Conservation (phyloP, 2,329 filamentous ascomycete genomes). For the Fusarium abutilonis region DNA sequence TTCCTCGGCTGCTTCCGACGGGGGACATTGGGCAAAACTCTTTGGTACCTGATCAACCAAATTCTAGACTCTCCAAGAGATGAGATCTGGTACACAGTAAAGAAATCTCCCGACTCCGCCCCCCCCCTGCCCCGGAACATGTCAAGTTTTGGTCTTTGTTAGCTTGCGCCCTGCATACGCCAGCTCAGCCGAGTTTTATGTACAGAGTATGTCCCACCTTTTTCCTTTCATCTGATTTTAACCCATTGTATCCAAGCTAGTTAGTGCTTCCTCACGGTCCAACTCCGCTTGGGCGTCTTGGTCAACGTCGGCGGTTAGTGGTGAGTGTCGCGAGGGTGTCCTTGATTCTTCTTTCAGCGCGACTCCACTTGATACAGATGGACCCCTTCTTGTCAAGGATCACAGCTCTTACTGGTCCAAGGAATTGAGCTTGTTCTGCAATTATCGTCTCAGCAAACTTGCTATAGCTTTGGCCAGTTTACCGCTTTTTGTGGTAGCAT, state of each 20-base stretch:
- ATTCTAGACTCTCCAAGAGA: conserved; percentile 1
- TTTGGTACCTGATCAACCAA: conserved; percentile 27
- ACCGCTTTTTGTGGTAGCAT: background rate
- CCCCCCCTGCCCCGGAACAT: too few relatives aligned
- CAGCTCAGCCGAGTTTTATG: conserved; percentile 6
- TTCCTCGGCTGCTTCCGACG: conserved; percentile 34
- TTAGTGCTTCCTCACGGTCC: conserved; percentile 20
- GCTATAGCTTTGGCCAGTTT: background rate
- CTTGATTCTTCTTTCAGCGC: conserved; percentile 8
- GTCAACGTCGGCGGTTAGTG: background rate
- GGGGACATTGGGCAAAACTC: conserved; percentile 31
- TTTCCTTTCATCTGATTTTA: conserved; percentile 8
- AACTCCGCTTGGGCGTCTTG: conserved; percentile 6
- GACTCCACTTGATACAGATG: conserved; percentile 4
- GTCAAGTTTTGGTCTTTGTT: conserved; percentile 17
- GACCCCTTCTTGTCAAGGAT: conserved; percentile 5
- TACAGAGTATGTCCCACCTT: conserved; percentile 17
- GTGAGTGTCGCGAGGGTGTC: conserved; percentile 8
- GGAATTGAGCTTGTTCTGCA: background rate
- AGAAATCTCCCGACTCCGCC: conserved; percentile 12
- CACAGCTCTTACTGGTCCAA: background rate
- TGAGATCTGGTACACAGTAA: background rate
- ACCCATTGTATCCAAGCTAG: conserved; percentile 6
- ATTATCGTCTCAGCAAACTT: too few relatives aligned
- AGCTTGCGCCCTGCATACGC: conserved; percentile 26